phyloP scores from a whole-genome alignment of 2,329 filamentous ascomycete species.

The Clathrospora elynae region DNA sequence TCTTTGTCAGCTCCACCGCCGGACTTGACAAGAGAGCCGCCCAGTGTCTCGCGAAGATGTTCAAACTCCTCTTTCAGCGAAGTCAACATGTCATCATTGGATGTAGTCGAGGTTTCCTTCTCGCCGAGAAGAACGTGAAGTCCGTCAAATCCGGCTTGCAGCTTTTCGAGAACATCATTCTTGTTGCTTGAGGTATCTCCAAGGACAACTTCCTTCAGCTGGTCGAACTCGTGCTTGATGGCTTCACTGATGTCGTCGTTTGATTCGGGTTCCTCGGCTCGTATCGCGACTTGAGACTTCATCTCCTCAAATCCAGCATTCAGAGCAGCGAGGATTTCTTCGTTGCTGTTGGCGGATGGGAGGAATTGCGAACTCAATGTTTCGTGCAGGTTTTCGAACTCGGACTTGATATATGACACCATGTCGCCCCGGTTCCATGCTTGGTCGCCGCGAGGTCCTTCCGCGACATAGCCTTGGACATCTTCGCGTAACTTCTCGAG shows the following conservation, averaged over 20 bases:
- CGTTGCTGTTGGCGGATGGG: slow-evolving; percentile 39
- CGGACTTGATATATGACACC: slow-evolving; percentile 58
- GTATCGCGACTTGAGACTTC: slow-evolving; percentile 48
- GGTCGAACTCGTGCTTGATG: slow-evolving; percentile 81
- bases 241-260: slow-evolving; percentile 64
- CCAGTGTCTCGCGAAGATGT: slow-evolving; percentile 63
- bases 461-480: slow-evolving; percentile 58
- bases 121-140: slow-evolving; percentile 53
- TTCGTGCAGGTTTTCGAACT: slow-evolving; percentile 66
- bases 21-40: slow-evolving; percentile 56
- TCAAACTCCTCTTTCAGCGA: slow-evolving; percentile 65
- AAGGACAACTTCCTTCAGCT: slow-evolving; percentile 78
- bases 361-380: slow-evolving; percentile 58
- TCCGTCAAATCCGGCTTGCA: slow-evolving; percentile 59
- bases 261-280: slow-evolving; percentile 45
- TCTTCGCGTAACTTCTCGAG: slow-evolving; percentile 69
- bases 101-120: slow-evolving; percentile 27
- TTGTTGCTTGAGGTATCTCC: slow-evolving; percentile 61
- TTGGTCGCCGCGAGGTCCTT: slow-evolving; percentile 51
- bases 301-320: slow-evolving; percentile 49
- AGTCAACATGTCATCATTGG: slow-evolving; percentile 54
- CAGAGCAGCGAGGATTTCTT: slow-evolving; percentile 49
- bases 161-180: slow-evolving; percentile 65
- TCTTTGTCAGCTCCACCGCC: slow-evolving; percentile 60
- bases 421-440: slow-evolving; percentile 52